A percentile compares a stretch with the other conserved stretches of the same genome.
Evolutionary conservation across 108 stramenopile genomes (phyloP).

Genomic region (Thalassiosira profunda): DNA sequence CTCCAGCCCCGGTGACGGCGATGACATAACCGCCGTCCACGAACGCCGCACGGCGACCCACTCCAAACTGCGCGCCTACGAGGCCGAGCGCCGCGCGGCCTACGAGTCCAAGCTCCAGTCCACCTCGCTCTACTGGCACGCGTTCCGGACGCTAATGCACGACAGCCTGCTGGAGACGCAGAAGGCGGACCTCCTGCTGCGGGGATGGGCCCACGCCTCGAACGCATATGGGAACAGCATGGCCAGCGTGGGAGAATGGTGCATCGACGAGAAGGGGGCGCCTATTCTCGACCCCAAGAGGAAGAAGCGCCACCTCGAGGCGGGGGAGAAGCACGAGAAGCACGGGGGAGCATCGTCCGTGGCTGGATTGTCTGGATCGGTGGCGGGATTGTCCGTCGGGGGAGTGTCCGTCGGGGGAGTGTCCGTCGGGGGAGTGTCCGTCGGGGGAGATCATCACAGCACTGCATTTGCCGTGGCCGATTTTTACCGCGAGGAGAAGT

Average conservation of each 20-base stretch:
- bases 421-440: neutral
- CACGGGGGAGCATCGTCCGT: neutral
- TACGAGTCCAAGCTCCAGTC: constrained; percentile 77
- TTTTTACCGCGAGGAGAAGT: constrained; percentile 19
- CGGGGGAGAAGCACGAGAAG: neutral
- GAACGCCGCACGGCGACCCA: constrained; percentile 18
- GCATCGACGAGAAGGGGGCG: constrained; percentile 68
- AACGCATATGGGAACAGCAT: constrained; percentile 53
- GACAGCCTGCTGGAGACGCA: constrained; percentile 65
- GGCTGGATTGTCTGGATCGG: neutral
- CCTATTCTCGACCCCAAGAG: constrained; percentile 58
- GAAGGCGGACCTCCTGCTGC: constrained; percentile 64
- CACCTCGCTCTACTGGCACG: constrained; percentile 77
- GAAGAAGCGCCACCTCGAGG: constrained; percentile 49
- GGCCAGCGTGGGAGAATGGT: constrained; percentile 57
- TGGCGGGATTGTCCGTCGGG: neutral
- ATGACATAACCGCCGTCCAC: neutral
- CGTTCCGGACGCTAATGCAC: constrained; percentile 68
- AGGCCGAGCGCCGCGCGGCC: constrained; percentile 62
- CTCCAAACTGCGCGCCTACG: constrained; percentile 63
- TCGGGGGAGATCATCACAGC: neutral
- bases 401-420: neutral
- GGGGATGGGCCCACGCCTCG: constrained; percentile 66
- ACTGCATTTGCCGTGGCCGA: constrained; percentile 1
- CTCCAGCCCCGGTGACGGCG: too few species aligned